Evolutionary conservation across 75 land plant genomes (phyloP).

Genomic region (Adiantum capillusveneris): DNA sequence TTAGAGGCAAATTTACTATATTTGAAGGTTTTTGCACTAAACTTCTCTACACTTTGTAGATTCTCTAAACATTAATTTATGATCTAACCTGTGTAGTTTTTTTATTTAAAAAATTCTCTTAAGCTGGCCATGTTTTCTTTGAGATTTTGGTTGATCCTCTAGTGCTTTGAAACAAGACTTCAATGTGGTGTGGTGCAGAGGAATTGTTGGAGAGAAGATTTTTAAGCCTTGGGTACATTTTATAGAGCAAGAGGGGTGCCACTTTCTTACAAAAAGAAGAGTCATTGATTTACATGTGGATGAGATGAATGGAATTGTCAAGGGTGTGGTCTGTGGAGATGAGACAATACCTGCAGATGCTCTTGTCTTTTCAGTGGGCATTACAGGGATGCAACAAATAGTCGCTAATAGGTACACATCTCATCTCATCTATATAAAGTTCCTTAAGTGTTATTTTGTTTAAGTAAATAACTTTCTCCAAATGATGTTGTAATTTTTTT

Average conservation of each 20-base stretch:
- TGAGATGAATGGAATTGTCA: constrained; percentile 47
- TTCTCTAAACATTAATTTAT: too few relatives aligned
- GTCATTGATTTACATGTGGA: constrained; percentile 55
- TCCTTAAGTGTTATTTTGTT: too few relatives aligned
- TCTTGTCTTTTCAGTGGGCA: constrained; percentile 69
- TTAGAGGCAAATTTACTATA: too few relatives aligned
- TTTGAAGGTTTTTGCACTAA: constrained; percentile 85
- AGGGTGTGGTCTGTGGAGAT: constrained; percentile 61
- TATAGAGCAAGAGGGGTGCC: constrained; percentile 41
- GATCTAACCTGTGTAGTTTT: too few relatives aligned
- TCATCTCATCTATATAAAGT: too few relatives aligned
- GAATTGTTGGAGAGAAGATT: constrained; percentile 65
- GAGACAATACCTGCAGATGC: constrained; percentile 60
- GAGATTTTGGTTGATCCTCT: too few relatives aligned
- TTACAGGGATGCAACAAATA: constrained; percentile 55
- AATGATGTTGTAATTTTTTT: too few relatives aligned
- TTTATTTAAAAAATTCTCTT: too few relatives aligned
- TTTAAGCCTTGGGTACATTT: constrained; percentile 67
- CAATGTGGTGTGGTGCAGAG: constrained; percentile 78
- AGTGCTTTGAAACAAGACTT: constrained; percentile 54
- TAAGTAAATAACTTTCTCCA: too few relatives aligned
- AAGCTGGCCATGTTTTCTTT: too few relatives aligned
- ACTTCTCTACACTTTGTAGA: too few relatives aligned
- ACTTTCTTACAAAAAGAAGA: constrained; percentile 38
- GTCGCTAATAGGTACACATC: constrained; percentile 57